phyloP scores from a whole-genome alignment of 495 filamentous ascomycete species.

The Trichoderma reesei region DNA sequence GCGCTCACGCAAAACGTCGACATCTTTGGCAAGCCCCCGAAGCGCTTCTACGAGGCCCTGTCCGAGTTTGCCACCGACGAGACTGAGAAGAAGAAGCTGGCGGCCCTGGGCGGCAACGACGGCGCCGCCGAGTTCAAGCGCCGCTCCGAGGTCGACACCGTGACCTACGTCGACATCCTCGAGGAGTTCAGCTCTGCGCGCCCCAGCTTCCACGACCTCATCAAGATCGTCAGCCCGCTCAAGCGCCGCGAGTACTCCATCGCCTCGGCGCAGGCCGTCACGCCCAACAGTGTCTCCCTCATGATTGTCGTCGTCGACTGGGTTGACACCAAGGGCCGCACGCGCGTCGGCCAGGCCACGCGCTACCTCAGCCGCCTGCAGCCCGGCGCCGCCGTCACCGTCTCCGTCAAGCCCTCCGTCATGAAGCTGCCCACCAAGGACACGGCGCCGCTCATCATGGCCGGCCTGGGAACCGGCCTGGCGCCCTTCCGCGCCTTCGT shows the following conservation, averaged over 20 bases:
- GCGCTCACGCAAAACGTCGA: slow-evolving; percentile 88
- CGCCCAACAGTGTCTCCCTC: slow-evolving; percentile 74
- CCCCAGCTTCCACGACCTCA: slow-evolving; percentile 82
- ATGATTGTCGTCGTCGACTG: slow-evolving; percentile 98
- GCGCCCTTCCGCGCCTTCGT: slow-evolving; percentile 97
- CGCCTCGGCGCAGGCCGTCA: slow-evolving; percentile 87
- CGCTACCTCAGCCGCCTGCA: slow-evolving; percentile 69
- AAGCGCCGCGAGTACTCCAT: slow-evolving; percentile 98
- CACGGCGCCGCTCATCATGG: slow-evolving; percentile 94
- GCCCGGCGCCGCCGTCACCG: slow-evolving; percentile 69
- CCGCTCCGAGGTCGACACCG: slow-evolving; percentile 82
- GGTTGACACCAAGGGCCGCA: slow-evolving; percentile 78
- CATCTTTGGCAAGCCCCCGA: slow-evolving; percentile 92
- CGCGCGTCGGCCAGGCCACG: slow-evolving; percentile 87
- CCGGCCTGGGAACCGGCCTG: slow-evolving; percentile 93
- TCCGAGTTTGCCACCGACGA: slow-evolving; percentile 78
- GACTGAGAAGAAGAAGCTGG: slow-evolving; percentile 69
- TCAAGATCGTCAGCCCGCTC: slow-evolving; percentile 77
- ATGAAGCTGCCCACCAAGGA: slow-evolving; percentile 85
- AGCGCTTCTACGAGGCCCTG: slow-evolving; percentile 91
- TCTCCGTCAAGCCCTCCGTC: slow-evolving; percentile 91
- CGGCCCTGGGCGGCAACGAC: slow-evolving; percentile 67
- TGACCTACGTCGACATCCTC: slow-evolving; percentile 86
- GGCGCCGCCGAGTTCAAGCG: slow-evolving; percentile 92
- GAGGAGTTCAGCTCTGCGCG: slow-evolving; percentile 82